phyloP scores from a whole-genome alignment of 192 early-diverging fungal species.

The Coemansia sp. region DNA sequence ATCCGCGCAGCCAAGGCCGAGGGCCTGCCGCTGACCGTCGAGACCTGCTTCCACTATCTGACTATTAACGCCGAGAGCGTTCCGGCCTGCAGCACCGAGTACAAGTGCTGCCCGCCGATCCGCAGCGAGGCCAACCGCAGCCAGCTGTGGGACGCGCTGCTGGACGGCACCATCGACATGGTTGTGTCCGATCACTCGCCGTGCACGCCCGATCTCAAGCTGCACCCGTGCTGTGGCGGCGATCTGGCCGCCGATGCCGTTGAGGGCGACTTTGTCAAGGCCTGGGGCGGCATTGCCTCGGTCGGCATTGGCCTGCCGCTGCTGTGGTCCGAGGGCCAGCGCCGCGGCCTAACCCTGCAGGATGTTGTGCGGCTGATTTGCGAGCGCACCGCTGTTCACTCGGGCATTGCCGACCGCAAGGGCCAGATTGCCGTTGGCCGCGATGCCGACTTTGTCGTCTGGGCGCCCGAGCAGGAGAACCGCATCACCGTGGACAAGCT shows the following conservation, averaged over 20 bases:
- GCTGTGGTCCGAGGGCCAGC: constrained; percentile 70
- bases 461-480: constrained; percentile 65
- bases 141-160: constrained; percentile 66
- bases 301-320: constrained; percentile 76
- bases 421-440: constrained; percentile 63
- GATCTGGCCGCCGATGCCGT: constrained; percentile 18
- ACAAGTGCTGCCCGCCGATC: constrained; percentile 84
- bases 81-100: constrained; percentile 68
- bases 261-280: constrained; percentile 72
- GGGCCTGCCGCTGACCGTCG: constrained; percentile 68
- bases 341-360: constrained; percentile 58
- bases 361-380: constrained; percentile 63
- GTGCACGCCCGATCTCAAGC: constrained; percentile 73
- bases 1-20: constrained; percentile 68
- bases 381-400: constrained; percentile 60
- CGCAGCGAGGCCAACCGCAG: constrained; percentile 66
- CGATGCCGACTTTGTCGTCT: constrained; percentile 78
- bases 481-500: constrained; percentile 59
- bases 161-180: constrained; percentile 76
- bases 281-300: constrained; percentile 80
- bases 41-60: constrained; percentile 83
- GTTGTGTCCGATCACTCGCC: constrained; percentile 82
- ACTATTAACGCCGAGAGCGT: constrained; percentile 64
- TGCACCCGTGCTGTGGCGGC: constrained; percentile 50
- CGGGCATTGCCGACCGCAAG: constrained; percentile 60